Base-by-base conservation (phyloP, 2,329 filamentous ascomycete genomes). In the Cladophialophora immunda region DNA sequence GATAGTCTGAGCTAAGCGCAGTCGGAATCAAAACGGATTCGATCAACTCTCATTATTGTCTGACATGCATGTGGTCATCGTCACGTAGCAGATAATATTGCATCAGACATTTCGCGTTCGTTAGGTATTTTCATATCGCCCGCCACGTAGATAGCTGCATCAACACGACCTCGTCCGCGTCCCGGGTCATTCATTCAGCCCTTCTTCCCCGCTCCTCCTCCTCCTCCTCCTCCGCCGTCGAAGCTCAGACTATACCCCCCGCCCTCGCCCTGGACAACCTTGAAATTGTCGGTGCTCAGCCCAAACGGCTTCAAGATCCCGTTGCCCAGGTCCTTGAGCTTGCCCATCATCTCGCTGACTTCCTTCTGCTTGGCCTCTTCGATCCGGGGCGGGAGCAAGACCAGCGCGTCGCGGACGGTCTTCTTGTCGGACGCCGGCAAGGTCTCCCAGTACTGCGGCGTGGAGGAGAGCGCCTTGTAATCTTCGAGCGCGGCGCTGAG, bases 181-280 rank as follows among this genome's bases (percentile, higher is more conserved):
- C 29, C 8, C 29, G 4, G 29, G 29, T 8, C 29, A 4, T 30
- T 6, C 11, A 7, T 11, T 50, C 45, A 50, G 3, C 11, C 36
- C 11, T 25, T 30, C 25, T 22, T 45, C 25, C n/a, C 36, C 41
- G 1, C 7, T 17, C 55, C 32, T n/a, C 34, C 41, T 27, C 56
- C 54, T 11, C 66, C 65, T 1, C 60, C 64, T 8, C 60, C 64
- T 8, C 65, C 68, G 15, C 64, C 58, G 36, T 81, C 79, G 66
- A 98, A 97, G 72, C 94, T 94, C 90, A 99, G 92, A 79, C 91
- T 97, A 80, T 98, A 98, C 0, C 93, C 94, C 0, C 95, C 95
- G 0, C 90, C 91, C 69, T 90, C 90, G 75, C 97, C 94, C 79
- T 97, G 92, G 30, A 91, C 88, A 85, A 98, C 96, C 70, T 97